A percentile compares a stretch with the other conserved stretches of the same genome.
These are phyloP conservation scores for Phanerochaete carnosa DNA, from an alignment of 768 basidiomycete species.

Conservation along the genomic window DNA sequence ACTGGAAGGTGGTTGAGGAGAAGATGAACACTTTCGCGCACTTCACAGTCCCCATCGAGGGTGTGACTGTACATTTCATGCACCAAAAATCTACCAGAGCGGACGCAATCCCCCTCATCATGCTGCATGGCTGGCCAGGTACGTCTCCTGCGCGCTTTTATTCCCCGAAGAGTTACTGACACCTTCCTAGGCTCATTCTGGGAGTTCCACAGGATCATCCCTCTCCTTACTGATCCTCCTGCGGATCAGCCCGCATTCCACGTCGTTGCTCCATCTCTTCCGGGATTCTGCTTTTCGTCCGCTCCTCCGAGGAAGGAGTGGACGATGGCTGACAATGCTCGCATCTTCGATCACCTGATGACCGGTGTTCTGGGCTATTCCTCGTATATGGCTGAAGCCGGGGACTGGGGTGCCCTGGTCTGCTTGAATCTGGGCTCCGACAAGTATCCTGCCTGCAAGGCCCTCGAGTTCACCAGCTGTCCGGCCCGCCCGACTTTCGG, in stretches of 20 bases:
- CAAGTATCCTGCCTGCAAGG: constrained; percentile 6
- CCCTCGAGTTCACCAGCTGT: constrained; percentile 4
- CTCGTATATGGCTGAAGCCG: constrained; percentile 19
- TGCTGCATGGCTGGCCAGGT: constrained; percentile 27
- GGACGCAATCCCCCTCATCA: constrained; percentile 26
- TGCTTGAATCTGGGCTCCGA: not conserved
- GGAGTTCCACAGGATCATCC: constrained; percentile 21
- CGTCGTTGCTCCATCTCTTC: constrained; percentile 25
- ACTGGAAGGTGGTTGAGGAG: constrained; percentile 12
- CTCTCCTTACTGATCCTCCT: constrained; percentile 17
- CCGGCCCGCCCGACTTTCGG: constrained; percentile 4
- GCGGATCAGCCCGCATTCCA: constrained; percentile 21
- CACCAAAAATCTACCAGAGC: constrained; percentile 24
- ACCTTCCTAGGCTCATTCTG: constrained; percentile 14
- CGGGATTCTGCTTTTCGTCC: constrained; percentile 25
- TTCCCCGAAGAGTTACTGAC: not conserved
- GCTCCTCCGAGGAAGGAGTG: constrained; percentile 21
- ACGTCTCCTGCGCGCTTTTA: not conserved
- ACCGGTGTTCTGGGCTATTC: constrained; percentile 23
- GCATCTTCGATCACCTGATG: constrained; percentile 26
- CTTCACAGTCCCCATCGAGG: constrained; percentile 16
- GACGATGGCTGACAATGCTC: constrained; percentile 23
- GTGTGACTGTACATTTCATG: constrained; percentile 29
- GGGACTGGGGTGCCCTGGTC: constrained; percentile 20
- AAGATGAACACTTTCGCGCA: constrained; percentile 14